Conservation (phyloP, 192 early-diverging fungal genomes). For the Coemansia sp. region DNA sequence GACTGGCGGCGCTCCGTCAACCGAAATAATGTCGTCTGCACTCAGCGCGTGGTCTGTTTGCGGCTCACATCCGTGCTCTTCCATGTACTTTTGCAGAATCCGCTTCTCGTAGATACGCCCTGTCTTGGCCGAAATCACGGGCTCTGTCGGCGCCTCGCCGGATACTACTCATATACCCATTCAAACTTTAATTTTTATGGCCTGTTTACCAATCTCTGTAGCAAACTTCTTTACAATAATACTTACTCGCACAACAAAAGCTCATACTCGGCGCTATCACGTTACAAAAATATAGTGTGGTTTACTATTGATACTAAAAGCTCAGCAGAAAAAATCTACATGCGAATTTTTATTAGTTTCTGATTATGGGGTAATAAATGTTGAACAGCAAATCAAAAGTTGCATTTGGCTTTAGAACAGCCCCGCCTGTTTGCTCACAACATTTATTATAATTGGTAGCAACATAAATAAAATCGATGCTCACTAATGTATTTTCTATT, state of each 20-base stretch:
- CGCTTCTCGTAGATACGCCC: conserved; percentile 87
- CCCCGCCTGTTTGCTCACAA: no score
- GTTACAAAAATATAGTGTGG: no score
- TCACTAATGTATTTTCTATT: no score
- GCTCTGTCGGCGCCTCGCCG: conserved; percentile 82
- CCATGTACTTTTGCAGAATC: conserved; percentile 84
- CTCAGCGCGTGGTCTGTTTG: conserved; percentile 69
- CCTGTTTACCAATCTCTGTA: not conserved
- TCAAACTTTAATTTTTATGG: no score
- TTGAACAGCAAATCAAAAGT: no score
- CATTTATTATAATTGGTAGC: no score
- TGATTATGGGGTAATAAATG: no score
- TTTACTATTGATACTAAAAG: no score
- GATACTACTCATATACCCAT: conserved; percentile 64
- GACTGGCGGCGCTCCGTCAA: conserved; percentile 30
- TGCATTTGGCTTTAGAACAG: no score
- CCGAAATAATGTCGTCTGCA: conserved; percentile 26
- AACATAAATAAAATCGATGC: no score
- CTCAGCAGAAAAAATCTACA: no score
- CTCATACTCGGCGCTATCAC: not conserved
- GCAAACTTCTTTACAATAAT: not conserved
- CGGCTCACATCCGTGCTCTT: conserved; percentile 81
- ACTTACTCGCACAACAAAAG: conserved; percentile 5
- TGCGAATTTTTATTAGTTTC: no score
- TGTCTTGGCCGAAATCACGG: conserved; percentile 83